Percentiles rank a stretch among this genome's conserved stretches.
Evolutionary conservation across 2,329 filamentous ascomycete species (phyloP).

Genomic region (Sporothrix phasma): DNA sequence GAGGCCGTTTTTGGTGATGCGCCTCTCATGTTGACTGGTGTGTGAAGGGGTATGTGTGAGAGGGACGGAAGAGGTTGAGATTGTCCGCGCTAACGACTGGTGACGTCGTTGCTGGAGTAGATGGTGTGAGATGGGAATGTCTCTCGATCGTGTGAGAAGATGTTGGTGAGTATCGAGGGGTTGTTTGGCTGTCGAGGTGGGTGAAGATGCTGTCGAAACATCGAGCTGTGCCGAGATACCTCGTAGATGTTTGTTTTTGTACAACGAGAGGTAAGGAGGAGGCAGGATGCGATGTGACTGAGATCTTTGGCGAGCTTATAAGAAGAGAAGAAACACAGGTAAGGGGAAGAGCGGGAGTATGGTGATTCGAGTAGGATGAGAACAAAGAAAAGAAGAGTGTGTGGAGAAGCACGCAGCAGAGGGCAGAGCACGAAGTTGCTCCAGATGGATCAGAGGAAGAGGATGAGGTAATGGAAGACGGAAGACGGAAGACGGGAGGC

Average conservation of each 20-base stretch:
- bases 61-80: background rate
- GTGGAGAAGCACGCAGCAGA: background rate
- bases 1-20: slow-evolving; percentile 24
- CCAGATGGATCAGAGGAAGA: background rate
- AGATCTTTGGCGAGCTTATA: slow-evolving; percentile 4
- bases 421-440: background rate
- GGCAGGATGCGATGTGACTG: background rate
- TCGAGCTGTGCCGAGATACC: background rate
- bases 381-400: background rate
- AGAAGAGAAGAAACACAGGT: background rate
- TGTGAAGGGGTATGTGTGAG: background rate
- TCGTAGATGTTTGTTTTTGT: background rate
- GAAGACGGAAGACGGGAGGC: background rate
- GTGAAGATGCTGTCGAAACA: background rate
- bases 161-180: background rate
- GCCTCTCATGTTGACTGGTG: background rate
- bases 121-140: background rate
- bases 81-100: background rate
- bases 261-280: background rate
- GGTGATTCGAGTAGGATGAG: background rate
- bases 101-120: background rate
- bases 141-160: background rate
- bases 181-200: background rate
- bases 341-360: background rate
- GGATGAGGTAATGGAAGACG: background rate